Base-by-base conservation (phyloP, 192 early-diverging fungal genomes). In the Dissophora ornata region DNA sequence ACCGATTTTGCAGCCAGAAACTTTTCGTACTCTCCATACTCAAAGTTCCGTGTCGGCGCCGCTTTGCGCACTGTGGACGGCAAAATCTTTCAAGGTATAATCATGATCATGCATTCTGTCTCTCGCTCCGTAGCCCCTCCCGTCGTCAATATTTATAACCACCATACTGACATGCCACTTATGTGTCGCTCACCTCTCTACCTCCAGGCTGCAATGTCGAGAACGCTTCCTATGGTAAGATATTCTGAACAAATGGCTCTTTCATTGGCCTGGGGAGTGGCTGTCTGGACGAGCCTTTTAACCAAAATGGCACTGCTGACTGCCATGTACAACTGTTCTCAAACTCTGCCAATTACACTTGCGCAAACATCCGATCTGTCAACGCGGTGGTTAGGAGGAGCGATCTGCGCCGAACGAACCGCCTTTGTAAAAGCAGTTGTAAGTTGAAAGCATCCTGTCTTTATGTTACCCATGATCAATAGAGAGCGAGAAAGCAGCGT, bases 351-450 rank as follows among this genome's bases (percentile, higher is more conserved):
- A 47, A n/a, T n/a, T n/a, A n/a, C n/a, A n/a, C n/a, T n/a, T n/a
- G n/a, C n/a, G n/a, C n/a, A n/a, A n/a, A n/a, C n/a, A n/a, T 33
- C 22, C 45, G 48, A 40, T 59, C 26, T 49, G 19, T 52, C 60
- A 42, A 63, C 56, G 59, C 59, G 62, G 62, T 80, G 44, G 58
- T 54, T 53, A 81, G 80, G 80, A 45, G 94, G 88, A 15, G 87
- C 93, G 30, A 92, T 96, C 53, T 97, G 96, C 67, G 96, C 94
- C 41, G 96, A 98, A 81, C 85, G 95, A 40, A 94, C 94, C 16
- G 95, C 94, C 4, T 89, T 94, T 69, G 87, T 90, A 11, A 97
- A 94, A 67, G 96, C 95, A 24, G 90, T 98, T 57, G 90, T 93
- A 87, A 75, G 80, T 45, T 57, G 90, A 92, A 87, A 75, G 80